Base-by-base conservation (phyloP, 768 basidiomycete genomes). In the Trametes punicea region DNA sequence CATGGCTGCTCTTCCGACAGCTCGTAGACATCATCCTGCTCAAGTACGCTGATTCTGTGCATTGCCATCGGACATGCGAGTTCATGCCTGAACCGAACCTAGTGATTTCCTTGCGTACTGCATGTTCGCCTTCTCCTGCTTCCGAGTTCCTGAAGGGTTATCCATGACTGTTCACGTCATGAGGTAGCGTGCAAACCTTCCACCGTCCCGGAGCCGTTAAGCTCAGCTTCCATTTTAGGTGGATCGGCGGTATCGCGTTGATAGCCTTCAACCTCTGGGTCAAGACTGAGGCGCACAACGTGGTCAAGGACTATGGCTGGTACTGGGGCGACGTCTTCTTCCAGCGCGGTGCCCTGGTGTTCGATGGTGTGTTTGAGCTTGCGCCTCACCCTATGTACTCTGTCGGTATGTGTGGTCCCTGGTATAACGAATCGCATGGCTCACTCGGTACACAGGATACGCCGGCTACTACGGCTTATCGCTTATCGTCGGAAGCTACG, bases 271-370 rank as follows among this genome's bases (percentile, higher is more conserved):
- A 99, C 70, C 79, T 98, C 31, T 98, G 95, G 94, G 93, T 99
- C 60, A 99, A 99, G 69, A 90, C 89, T 2, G 96, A 98, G 67
- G 97, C 97, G 0, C 97, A 99, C 69, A 82, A 93, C 51, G 93
- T 98, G 46, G 94, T 98, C 58, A 98, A 97, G 65, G 96, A 98
- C 66, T 98, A 96, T 62, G 95, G 94, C 15, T 98, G 93, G 94
- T 98, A 94, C 70, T 93, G 93, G 93, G 94, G 91, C 9, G 91
- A 93, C 62, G 85, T 85, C 55, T 93, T 93, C 74, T 93, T 93
- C 76, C 90, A 92, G 69, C 86, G 90, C n/a, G 91, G 91, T 39
- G 86, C 88, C 39, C 78, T 98, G 13, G 88, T 98, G 2, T 99
- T 99, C 65, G 96, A 99, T 68, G 97, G 97, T 15, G 96, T 99